phyloP scores from a whole-genome alignment of 2,329 filamentous ascomycete species.

The Fusarium zealandicum region DNA sequence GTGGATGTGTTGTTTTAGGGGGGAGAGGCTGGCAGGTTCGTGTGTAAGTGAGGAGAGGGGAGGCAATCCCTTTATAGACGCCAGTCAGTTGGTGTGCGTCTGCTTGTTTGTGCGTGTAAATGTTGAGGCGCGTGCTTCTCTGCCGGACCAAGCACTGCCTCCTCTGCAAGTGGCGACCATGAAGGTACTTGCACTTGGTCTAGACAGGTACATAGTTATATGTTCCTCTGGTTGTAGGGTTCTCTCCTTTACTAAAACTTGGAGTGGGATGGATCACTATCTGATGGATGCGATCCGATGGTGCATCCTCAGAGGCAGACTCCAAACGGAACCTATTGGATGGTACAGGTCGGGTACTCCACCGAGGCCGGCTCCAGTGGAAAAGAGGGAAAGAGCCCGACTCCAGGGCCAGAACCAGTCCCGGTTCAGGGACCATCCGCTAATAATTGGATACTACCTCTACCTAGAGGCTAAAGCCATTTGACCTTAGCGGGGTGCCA shows the following conservation, averaged over 20 bases:
- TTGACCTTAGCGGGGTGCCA: conserved; percentile 1
- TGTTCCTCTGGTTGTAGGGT: too few relatives aligned
- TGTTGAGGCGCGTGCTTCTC: conserved; percentile 4
- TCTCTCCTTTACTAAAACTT: too few relatives aligned
- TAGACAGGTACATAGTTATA: neutral
- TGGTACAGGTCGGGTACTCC: too few relatives aligned
- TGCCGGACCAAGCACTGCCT: conserved; percentile 10
- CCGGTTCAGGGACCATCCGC: conserved; percentile 27
- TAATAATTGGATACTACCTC: conserved; percentile 2
- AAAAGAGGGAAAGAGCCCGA: neutral
- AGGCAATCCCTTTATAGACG: conserved; percentile 3
- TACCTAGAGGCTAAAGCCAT: neutral
- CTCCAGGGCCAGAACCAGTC: conserved; percentile 17
- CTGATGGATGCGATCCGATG: too few relatives aligned
- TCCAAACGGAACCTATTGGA: neutral
- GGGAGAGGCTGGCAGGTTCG: too few relatives aligned
- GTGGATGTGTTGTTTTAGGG: too few relatives aligned
- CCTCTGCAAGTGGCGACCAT: neutral
- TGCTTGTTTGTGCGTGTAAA: conserved; percentile 3
- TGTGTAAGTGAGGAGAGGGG: neutral
- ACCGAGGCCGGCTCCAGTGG: conserved; percentile 2
- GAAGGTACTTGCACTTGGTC: conserved; percentile 3
- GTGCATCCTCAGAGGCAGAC: conserved; percentile 8
- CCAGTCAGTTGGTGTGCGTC: neutral
- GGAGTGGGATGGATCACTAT: too few relatives aligned